Percentiles rank a stretch among this genome's conserved stretches.
Conservation (phyloP, 176 grass and related monocot species). For the Ensete glaucum region DNA sequence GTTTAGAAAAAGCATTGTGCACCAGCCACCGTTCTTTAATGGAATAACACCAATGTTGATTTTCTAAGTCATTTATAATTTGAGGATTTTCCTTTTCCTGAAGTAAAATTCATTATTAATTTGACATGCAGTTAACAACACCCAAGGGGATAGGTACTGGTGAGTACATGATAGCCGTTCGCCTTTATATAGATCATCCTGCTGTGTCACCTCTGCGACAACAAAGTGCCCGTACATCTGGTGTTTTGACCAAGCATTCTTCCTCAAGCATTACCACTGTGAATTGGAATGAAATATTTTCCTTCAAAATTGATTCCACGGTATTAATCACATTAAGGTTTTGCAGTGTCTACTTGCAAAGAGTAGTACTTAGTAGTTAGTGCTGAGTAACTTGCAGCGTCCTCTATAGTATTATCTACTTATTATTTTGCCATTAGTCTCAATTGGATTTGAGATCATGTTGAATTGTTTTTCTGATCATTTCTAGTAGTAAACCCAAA, state of each 20-base stretch:
- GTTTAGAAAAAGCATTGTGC: too few relatives aligned
- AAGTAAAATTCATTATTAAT: constrained; percentile 12
- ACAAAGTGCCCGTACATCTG: constrained; percentile 85
- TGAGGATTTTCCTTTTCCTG: background rate
- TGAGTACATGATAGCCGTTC: constrained; percentile 59
- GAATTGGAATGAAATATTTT: constrained; percentile 92
- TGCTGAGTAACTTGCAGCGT: too few relatives aligned
- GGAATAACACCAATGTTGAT: background rate
- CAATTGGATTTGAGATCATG: background rate
- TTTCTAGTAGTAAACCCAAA: too few relatives aligned
- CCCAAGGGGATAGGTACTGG: constrained; percentile 39
- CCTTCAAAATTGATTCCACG: constrained; percentile 69
- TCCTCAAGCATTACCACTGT: constrained; percentile 38
- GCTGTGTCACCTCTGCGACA: constrained; percentile 43
- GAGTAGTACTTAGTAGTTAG: background rate
- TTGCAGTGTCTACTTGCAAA: background rate
- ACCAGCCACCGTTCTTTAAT: background rate
- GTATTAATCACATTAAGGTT: constrained; percentile 28
- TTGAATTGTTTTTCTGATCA: too few relatives aligned
- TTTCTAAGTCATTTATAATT: background rate
- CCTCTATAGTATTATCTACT: background rate
- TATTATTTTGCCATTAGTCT: background rate
- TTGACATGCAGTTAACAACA: constrained; percentile 41
- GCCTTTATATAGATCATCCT: constrained; percentile 41
- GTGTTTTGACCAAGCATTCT: constrained; percentile 33